phyloP scores from a whole-genome alignment of 345 rosid genomes.

The Conringia planisiliqua region DNA sequence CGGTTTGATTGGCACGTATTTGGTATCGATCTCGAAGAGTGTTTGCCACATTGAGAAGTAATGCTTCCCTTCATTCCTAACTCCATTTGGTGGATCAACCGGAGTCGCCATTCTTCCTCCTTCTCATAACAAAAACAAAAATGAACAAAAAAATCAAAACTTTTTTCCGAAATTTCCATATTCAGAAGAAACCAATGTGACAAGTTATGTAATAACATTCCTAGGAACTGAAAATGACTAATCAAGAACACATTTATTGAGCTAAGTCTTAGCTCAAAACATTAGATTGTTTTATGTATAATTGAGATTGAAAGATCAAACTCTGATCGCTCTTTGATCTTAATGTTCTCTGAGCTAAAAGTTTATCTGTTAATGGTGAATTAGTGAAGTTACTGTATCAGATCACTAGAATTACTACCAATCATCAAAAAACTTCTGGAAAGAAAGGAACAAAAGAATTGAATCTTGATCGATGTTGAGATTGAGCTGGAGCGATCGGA shows the following conservation, averaged over 20 bases:
- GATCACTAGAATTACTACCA: slow-evolving; percentile 3
- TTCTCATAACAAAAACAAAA: background rate
- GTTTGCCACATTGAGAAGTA: slow-evolving; percentile 88
- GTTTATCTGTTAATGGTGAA: background rate
- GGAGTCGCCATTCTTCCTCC: slow-evolving; percentile 63
- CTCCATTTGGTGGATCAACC: slow-evolving; percentile 85
- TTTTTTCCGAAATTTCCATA: background rate
- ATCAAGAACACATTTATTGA: background rate
- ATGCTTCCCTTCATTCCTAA: slow-evolving; percentile 60
- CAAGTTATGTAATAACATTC: background rate
- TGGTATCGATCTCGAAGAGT: slow-evolving; percentile 81
- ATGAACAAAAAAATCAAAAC: background rate
- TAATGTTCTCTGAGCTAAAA: background rate
- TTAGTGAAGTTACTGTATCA: background rate
- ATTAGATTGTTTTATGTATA: background rate
- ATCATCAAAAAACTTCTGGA: background rate
- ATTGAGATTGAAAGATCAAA: background rate
- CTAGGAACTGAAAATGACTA: background rate
- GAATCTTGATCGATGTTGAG: slow-evolving; percentile 16
- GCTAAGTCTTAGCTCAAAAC: background rate
- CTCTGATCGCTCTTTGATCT: background rate
- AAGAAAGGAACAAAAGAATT: background rate
- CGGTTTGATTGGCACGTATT: slow-evolving; percentile 85
- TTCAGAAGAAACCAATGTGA: background rate
- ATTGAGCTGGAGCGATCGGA: slow-evolving; percentile 12